Evolutionary conservation across 2,329 filamentous ascomycete genomes (phyloP), one percentile per base, ranked within the genome.

Genomic region (Colletotrichum godetiae): DNA sequence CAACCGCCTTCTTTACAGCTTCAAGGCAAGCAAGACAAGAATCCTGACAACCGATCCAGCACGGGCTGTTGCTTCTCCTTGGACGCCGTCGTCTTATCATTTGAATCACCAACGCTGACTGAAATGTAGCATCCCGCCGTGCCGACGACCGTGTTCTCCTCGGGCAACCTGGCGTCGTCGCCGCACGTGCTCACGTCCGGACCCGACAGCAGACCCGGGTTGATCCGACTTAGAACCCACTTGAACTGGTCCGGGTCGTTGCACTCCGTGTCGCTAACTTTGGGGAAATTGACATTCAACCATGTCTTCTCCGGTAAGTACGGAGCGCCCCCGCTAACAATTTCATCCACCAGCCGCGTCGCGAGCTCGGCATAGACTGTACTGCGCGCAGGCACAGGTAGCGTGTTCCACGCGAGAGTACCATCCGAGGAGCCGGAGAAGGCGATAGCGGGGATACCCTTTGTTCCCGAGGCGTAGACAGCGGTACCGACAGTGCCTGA

Each of bases 401-500:
- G 80, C 1, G 85, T 81, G 76, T 91, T 85, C 86, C 88, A 93
- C 0, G 88, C 85, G 1, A 88, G 87, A 33, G 82, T 85, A 15
- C 84, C 84, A 6, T 84, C 83, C 0, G 86, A 86, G 1, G 81
- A 80, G 6, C 91, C 92, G 0, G 89, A 91, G 82, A 94, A 94
- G 19, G 92, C 92, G 68, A 94, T 87, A n/a, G 88, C 89, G 0
- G 92, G 92, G 69, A 93, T 88, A 1, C 87, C 86, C 1, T 83
- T 83, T 24, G 88, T 83, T 53, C 83, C 80, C 4, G 85, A 88
- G 0, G 92, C 91, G 75, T 90, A 90, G 42, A 84, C 86, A 8
- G 92, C 90, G 0, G 90, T 90, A 63, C 92, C 91, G n/a, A 92
- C 89, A 27, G 92, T 94, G 5, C 92, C 92, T 1, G 91, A 93